Evolutionary conservation across 495 filamentous ascomycete genomes (phyloP).

Genomic region (Xeromyces bisporus): DNA sequence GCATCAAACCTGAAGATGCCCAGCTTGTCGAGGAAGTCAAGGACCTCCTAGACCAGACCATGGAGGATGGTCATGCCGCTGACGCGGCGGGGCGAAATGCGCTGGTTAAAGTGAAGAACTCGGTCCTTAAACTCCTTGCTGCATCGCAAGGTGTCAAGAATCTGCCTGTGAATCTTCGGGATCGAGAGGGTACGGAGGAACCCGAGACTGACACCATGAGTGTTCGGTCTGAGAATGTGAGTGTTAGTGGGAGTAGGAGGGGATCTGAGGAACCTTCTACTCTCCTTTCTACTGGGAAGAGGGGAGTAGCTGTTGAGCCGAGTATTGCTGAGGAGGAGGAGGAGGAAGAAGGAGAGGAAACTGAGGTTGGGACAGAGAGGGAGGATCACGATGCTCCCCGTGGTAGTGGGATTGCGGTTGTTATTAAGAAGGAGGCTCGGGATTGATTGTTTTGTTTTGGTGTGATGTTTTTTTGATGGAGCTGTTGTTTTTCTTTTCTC

Average conservation of each 20-base stretch:
- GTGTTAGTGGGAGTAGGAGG: constrained; percentile 20
- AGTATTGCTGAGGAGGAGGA: constrained; percentile 37
- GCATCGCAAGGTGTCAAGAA: constrained; percentile 15
- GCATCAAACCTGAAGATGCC: constrained; percentile 19
- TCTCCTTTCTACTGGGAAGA: constrained; percentile 6
- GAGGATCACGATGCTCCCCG: constrained; percentile 23
- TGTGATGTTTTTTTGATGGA: too few species aligned
- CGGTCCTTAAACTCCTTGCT: constrained; percentile 30
- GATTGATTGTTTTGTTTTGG: too few species aligned
- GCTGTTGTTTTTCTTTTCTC: constrained; percentile 12
- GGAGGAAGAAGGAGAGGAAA: constrained; percentile 40
- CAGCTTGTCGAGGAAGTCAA: constrained; percentile 26
- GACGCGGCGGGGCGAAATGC: constrained; percentile 62
- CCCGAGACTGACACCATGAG: constrained; percentile 15
- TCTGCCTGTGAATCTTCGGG: constrained; percentile 16
- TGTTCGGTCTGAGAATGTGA: constrained; percentile 13
- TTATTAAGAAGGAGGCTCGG: too few species aligned
- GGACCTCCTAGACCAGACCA: constrained; percentile 42
- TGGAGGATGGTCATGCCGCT: constrained; percentile 48
- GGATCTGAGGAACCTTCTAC: constrained; percentile 20
- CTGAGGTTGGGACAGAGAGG: constrained; percentile 28
- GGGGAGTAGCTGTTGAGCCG: constrained; percentile 24
- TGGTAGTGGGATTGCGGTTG: too few species aligned
- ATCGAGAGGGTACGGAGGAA: constrained; percentile 25
- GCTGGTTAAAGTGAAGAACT: constrained; percentile 61